Conservation (phyloP, 2,329 filamentous ascomycete genomes). For the Madurella mycetomatis region DNA sequence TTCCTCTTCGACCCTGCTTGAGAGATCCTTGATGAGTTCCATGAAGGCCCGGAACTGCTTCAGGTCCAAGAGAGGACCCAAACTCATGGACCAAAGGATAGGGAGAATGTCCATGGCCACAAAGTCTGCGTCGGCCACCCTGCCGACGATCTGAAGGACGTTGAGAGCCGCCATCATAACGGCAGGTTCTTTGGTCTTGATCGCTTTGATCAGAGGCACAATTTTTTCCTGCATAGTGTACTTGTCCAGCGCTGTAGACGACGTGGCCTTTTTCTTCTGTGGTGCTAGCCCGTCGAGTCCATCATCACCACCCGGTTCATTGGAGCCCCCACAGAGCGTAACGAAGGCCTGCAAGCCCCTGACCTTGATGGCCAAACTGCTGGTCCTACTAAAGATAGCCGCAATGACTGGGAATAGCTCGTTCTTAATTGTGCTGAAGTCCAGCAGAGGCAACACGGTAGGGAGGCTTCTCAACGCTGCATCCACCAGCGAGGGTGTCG, state of each 20-base stretch:
- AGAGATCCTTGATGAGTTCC: constrained; percentile 77
- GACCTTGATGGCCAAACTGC: constrained; percentile 90
- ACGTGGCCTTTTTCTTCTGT: constrained; percentile 57
- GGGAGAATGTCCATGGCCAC: constrained; percentile 88
- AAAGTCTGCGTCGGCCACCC: constrained; percentile 80
- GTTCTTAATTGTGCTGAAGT: constrained; percentile 96
- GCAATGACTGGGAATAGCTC: constrained; percentile 93
- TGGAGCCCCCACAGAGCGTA: constrained; percentile 76
- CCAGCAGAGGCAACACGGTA: constrained; percentile 77
- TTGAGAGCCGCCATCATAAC: constrained; percentile 93
- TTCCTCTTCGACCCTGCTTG: constrained; percentile 77
- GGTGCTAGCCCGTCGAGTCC: constrained; percentile 69
- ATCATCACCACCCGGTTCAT: constrained; percentile 53
- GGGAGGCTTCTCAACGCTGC: constrained; percentile 75
- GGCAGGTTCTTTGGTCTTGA: constrained; percentile 96
- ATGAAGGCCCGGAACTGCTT: constrained; percentile 88
- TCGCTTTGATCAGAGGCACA: constrained; percentile 80
- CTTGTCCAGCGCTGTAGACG: constrained; percentile 83
- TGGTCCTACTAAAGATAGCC: constrained; percentile 85
- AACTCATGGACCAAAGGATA: constrained; percentile 83
- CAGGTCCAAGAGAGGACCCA: constrained; percentile 84
- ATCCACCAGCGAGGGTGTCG: constrained; percentile 85
- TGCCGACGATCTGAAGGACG: constrained; percentile 78
- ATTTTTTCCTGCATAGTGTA: constrained; percentile 99
- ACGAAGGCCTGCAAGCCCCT: constrained; percentile 86